phyloP scores from a whole-genome alignment of 2,329 filamentous ascomycete genomes.

The Golovinomyces cichoracearum region DNA sequence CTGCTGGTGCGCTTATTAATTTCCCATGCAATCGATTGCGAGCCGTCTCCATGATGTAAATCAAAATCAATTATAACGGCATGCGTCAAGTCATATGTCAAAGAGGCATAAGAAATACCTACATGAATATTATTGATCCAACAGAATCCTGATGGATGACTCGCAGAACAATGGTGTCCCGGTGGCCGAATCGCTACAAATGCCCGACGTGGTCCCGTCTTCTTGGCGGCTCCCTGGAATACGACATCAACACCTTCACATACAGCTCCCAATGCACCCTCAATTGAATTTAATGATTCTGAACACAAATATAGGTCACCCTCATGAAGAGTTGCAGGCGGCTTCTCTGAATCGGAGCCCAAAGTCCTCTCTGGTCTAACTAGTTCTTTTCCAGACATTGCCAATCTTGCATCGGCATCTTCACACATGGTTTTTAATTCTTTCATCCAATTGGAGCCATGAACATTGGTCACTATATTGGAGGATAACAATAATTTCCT shows the following conservation, averaged over 20 bases:
- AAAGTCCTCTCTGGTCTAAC: slow-evolving; percentile 38
- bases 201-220: slow-evolving; percentile 39
- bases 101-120: slow-evolving; percentile 71
- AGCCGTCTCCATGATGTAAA: slow-evolving; percentile 83
- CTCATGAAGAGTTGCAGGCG: slow-evolving; percentile 39
- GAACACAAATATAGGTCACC: slow-evolving; percentile 77
- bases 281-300: slow-evolving; percentile 65
- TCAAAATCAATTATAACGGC: slow-evolving; percentile 47
- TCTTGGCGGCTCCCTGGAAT: slow-evolving; percentile 27
- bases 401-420: slow-evolving; percentile 50
- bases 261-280: slow-evolving; percentile 76
- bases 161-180: slow-evolving; percentile 80
- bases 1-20: slow-evolving; percentile 47
- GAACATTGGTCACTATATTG: slow-evolving; percentile 63
- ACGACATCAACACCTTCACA: slow-evolving; percentile 79
- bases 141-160: slow-evolving; percentile 82
- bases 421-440: slow-evolving; percentile 71
- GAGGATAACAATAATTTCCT: slow-evolving; percentile 47
- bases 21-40: slow-evolving; percentile 76
- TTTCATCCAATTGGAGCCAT: slow-evolving; percentile 80
- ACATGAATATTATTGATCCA: slow-evolving; percentile 98
- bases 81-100: slow-evolving; percentile 67
- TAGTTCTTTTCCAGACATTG: slow-evolving; percentile 52
- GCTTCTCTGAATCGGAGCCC: slow-evolving; percentile 18
- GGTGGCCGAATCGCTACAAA: slow-evolving; percentile 86